phyloP scores from a whole-genome alignment of 2,329 filamentous ascomycete species.

The Trichoderma atrobrunneum region DNA sequence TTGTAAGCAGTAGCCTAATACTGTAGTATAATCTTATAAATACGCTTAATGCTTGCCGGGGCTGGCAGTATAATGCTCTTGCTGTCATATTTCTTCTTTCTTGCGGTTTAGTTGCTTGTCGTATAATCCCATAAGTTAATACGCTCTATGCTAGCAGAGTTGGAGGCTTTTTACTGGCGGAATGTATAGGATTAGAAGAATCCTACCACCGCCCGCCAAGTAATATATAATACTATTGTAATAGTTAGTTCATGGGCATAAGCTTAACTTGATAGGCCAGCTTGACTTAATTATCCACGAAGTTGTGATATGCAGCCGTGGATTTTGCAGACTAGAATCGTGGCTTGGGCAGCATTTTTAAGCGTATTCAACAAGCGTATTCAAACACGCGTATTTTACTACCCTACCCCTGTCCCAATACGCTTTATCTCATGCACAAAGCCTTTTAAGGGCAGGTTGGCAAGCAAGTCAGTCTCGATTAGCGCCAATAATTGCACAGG shows the following conservation, averaged over 20 bases:
- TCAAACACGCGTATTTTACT: neutral
- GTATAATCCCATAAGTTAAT: neutral
- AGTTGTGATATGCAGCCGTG: neutral
- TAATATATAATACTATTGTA: neutral
- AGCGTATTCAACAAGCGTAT: neutral
- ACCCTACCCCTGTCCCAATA: neutral
- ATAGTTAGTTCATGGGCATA: neutral
- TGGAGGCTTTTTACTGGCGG: neutral
- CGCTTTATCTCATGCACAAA: neutral
- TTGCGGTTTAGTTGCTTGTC: neutral
- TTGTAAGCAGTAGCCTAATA: neutral
- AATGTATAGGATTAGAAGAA: neutral
- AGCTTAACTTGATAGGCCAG: neutral
- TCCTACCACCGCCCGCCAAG: neutral
- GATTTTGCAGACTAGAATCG: neutral
- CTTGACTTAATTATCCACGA: neutral
- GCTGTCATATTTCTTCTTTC: neutral
- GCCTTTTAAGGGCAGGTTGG: neutral
- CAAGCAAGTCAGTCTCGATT: neutral
- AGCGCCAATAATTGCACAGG: neutral
- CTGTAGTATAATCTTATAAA: neutral
- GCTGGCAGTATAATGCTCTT: neutral
- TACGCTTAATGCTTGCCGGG: neutral
- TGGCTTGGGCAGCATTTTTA: neutral
- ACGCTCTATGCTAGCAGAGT: neutral